These are phyloP conservation scores for Papiliotrema flavescens DNA, from an alignment of 1,284 basidiomycete genomes.

Conservation along the genomic window DNA sequence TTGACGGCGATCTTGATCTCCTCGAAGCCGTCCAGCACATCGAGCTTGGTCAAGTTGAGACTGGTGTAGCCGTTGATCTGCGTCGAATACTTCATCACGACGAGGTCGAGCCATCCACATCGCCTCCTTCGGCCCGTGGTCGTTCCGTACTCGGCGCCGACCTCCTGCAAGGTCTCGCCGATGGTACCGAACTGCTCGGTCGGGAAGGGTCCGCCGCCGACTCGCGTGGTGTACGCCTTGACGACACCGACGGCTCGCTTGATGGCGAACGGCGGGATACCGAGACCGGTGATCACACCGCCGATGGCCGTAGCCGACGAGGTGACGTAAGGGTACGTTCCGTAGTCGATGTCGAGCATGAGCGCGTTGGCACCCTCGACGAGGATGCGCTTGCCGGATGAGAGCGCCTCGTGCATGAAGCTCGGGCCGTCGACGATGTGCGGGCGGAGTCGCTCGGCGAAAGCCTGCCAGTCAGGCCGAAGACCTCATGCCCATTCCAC, in stretches of 20 bases:
- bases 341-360: slow-evolving; percentile 97
- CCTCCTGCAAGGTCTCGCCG: slow-evolving; percentile 86
- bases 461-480: slow-evolving; percentile 53
- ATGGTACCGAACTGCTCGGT: slow-evolving; percentile 87
- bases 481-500: too few relatives aligned
- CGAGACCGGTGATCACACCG: slow-evolving; percentile 90
- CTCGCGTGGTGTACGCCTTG: slow-evolving; percentile 96
- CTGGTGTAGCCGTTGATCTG: slow-evolving; percentile 94
- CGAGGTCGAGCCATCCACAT: slow-evolving; percentile 96
- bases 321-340: slow-evolving; percentile 96
- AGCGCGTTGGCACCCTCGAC: slow-evolving; percentile 97
- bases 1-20: slow-evolving; percentile 86
- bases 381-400: slow-evolving; percentile 71
- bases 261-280: slow-evolving; percentile 83
- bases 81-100: slow-evolving; percentile 88
- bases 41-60: slow-evolving; percentile 94
- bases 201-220: slow-evolving; percentile 96
- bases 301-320: slow-evolving; percentile 90
- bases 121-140: slow-evolving; percentile 89
- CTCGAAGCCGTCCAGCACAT: slow-evolving; percentile 77
- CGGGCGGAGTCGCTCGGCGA: slow-evolving; percentile 81
- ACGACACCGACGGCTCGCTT: slow-evolving; percentile 85
- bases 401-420: slow-evolving; percentile 78
- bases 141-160: slow-evolving; percentile 85
- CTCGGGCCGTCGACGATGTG: slow-evolving; percentile 79